These are phyloP conservation scores for Saturnispora hagleri DNA, from an alignment of 805 yeast species.

Conservation along the genomic window DNA sequence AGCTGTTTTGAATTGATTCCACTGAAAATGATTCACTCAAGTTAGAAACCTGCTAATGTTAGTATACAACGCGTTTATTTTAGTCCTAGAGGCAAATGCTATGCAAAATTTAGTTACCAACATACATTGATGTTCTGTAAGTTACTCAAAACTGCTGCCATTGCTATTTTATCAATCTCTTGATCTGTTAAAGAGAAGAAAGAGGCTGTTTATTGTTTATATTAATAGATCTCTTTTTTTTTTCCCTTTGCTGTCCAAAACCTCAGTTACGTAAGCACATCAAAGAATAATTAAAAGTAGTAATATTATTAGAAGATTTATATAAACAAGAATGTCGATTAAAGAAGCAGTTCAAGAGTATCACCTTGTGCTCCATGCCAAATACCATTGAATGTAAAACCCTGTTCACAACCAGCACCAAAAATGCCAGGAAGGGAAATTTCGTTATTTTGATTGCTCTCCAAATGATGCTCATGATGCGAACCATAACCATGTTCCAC, in stretches of 20 bases:
- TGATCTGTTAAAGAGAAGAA: not conserved
- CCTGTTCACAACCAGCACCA: conserved; percentile 30
- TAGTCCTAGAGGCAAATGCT: not conserved
- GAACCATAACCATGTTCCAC: conserved; percentile 11
- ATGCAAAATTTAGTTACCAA: not conserved
- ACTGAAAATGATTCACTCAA: conserved; percentile 40
- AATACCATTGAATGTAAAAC: conserved; percentile 23
- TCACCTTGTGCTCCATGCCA: conserved; percentile 29
- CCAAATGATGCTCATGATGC: conserved; percentile 4
- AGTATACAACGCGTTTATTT: not conserved
- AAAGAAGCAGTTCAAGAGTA: conserved; percentile 11
- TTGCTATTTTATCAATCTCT: not conserved
- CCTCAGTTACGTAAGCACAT: not conserved
- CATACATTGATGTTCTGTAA: conserved; percentile 12
- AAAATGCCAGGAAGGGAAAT: conserved; percentile 16
- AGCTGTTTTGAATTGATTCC: conserved; percentile 35
- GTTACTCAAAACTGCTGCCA: conserved; percentile 8
- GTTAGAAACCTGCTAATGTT: conserved; percentile 15
- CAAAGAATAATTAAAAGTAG: not conserved
- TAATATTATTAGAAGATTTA: not conserved
- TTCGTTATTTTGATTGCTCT: not conserved
- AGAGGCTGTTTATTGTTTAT: not conserved
- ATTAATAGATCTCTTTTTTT: not conserved
- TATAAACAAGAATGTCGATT: not conserved
- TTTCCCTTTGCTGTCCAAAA: not conserved